Conservation (phyloP, 2,329 filamentous ascomycete genomes). For the Fusarium humuli region DNA sequence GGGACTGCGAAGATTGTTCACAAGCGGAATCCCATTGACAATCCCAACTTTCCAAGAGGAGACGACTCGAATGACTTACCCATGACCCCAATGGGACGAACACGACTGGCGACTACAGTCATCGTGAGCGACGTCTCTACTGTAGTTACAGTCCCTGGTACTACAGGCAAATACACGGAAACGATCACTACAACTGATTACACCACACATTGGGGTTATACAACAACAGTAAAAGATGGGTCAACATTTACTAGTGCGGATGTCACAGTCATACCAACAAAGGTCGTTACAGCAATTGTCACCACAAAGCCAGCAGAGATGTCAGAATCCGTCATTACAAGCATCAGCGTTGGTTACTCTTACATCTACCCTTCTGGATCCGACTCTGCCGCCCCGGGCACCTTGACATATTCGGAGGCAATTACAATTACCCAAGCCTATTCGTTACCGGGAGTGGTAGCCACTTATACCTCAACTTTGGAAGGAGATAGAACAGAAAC, state of each 20-base stretch:
- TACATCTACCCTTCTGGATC: constrained; percentile 11
- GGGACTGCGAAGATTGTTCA: constrained; percentile 34
- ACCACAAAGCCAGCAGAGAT: constrained; percentile 16
- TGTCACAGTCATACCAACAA: constrained; percentile 27
- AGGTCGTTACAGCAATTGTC: constrained; percentile 20
- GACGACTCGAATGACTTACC: not conserved
- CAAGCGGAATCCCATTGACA: constrained; percentile 17
- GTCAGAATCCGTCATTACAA: constrained; percentile 10
- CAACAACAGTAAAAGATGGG: constrained; percentile 26
- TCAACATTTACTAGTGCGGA: constrained; percentile 13
- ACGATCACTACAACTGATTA: constrained; percentile 28
- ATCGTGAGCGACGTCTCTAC: constrained; percentile 30
- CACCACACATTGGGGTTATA: constrained; percentile 17
- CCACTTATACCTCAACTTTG: constrained; percentile 13
- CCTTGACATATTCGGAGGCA: constrained; percentile 9
- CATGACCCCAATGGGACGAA: constrained; percentile 7
- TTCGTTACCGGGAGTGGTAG: constrained; percentile 16
- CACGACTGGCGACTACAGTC: constrained; percentile 28
- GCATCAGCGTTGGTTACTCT: constrained; percentile 25
- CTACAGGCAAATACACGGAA: constrained; percentile 39
- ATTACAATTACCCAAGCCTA: constrained; percentile 23
- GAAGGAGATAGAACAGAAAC: constrained; percentile 14
- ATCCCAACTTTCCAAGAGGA: constrained; percentile 1
- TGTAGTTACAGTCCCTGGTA: constrained; percentile 37
- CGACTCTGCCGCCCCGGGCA: not conserved